These are phyloP conservation scores for Tylopilus vinaceipallidus DNA, from an alignment of 768 basidiomycete genomes.

Conservation along the genomic window DNA sequence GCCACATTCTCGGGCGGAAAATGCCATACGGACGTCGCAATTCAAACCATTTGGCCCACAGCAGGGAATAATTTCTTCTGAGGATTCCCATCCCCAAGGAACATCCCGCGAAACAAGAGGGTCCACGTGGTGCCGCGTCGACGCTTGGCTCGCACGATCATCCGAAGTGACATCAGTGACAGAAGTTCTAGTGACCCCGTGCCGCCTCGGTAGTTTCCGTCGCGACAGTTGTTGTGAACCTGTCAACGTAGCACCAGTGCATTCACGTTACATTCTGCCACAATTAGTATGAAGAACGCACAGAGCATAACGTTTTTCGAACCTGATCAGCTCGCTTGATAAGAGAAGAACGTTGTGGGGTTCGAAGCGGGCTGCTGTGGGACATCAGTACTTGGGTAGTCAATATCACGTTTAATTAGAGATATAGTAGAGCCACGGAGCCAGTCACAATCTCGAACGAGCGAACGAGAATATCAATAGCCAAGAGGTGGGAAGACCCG, in stretches of 20 bases:
- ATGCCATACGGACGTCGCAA: too few relatives aligned
- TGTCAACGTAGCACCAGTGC: neutral
- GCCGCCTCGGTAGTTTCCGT: slow-evolving; percentile 4
- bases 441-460: too few relatives aligned
- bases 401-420: slow-evolving; percentile 4
- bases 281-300: slow-evolving; percentile 8
- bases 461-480: neutral
- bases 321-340: slow-evolving; percentile 18
- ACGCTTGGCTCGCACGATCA: slow-evolving; percentile 7
- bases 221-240: neutral
- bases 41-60: neutral
- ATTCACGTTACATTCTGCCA: slow-evolving; percentile 3
- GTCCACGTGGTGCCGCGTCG: slow-evolving; percentile 1
- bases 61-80: neutral
- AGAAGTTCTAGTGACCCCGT: neutral
- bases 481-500: slow-evolving; percentile 1
- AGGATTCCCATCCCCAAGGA: neutral
- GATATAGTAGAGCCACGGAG: slow-evolving; percentile 3
- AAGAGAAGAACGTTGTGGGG: slow-evolving; percentile 27
- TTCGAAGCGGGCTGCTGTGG: slow-evolving; percentile 17
- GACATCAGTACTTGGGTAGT: slow-evolving; percentile 4
- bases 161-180: neutral
- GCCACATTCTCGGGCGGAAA: neutral
- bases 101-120: slow-evolving; percentile 17
- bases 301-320: slow-evolving; percentile 3